Conservation (phyloP, 2,329 filamentous ascomycete species). For the Paraphoma sp. region DNA sequence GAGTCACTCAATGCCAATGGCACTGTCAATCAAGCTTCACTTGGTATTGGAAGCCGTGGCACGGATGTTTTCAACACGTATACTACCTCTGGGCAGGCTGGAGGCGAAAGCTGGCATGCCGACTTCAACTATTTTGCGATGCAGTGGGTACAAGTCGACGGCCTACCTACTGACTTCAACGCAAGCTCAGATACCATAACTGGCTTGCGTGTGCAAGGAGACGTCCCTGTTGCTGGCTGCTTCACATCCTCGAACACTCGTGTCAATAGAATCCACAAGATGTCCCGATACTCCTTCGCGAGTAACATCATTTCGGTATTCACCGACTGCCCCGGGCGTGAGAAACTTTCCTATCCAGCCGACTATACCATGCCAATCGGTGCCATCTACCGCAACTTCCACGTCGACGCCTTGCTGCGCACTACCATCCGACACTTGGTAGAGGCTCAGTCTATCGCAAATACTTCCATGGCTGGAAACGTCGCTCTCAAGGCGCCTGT, state of each 20-base stretch:
- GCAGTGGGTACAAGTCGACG: conserved; percentile 1
- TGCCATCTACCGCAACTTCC: conserved; percentile 3
- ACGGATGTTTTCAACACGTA: conserved; percentile 3
- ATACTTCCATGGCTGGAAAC: conserved; percentile 3
- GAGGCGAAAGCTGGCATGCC: conserved; percentile 1
- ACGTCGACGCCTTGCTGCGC: conserved; percentile 5
- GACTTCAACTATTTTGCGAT: conserved; percentile 4
- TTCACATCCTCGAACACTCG: conserved; percentile 2
- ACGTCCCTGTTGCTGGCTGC: not conserved
- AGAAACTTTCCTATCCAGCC: conserved; percentile 2
- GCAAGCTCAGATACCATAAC: not conserved
- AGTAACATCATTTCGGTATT: conserved; percentile 1
- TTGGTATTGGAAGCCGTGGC: not conserved
- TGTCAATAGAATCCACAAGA: not conserved
- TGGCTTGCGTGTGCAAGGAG: conserved; percentile 1
- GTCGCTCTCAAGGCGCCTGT: conserved; percentile 2
- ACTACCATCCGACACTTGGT: conserved; percentile 5
- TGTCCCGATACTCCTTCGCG: not conserved
- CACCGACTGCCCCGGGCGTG: not conserved
- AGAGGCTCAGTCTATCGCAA: conserved; percentile 3
- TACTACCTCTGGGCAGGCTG: conserved; percentile 1
- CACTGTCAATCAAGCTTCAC: conserved; percentile 1
- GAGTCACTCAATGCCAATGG: conserved; percentile 1
- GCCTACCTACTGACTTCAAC: not conserved
- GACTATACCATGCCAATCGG: not conserved